Evolutionary conservation across 106 monocot species (phyloP), one percentile per base, ranked within the genome.

Genomic region (Platanthera guangdongensis): DNA sequence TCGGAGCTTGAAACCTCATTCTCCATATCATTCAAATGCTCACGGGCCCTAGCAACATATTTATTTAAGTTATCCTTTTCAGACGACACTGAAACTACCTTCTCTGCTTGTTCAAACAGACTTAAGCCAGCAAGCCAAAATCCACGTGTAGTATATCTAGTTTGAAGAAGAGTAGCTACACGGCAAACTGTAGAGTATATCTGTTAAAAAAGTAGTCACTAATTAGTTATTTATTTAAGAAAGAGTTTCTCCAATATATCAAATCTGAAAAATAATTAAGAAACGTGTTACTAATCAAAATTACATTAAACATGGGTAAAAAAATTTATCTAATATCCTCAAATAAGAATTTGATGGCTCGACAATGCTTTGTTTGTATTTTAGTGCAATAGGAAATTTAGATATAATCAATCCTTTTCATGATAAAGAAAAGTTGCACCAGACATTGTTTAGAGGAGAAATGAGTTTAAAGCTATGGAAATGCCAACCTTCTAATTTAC

Each of bases 41-140:
- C 92, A 30, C 78, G 92, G 69, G 94, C 89, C 68, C 83, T 88
- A 46, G 83, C 49, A 85, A 94, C 86, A 77, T 77, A 94, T 57
- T 84, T 85, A 74, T 79, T 88, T 75, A 99, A 45, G 67, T 94
- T 86, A 71, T 86, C 85, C 78, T 84, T 94, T 76, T 94, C 84
- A 16, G 83, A 78, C 16, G 85, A 46, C 8, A 81, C 85, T 51
- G 80, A 78, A 45, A 88, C 80, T 32, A 92, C 71, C 12, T 51
- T 50, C 71, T 85, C 86, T 53, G 88, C 85, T 79, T 88, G 88
- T 83, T 92, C 83, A 85, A 99, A 99, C 5, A 99, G 87, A 67
- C 80, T 94, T 74, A 99, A 80, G 4, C 99, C 99, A 82, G 87
- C 81, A 69, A 82, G 79, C 99, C 99, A 99, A 78, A 99, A 99